phyloP scores from a whole-genome alignment of 139 green algal species.

The Chlamydomonas sp. region DNA sequence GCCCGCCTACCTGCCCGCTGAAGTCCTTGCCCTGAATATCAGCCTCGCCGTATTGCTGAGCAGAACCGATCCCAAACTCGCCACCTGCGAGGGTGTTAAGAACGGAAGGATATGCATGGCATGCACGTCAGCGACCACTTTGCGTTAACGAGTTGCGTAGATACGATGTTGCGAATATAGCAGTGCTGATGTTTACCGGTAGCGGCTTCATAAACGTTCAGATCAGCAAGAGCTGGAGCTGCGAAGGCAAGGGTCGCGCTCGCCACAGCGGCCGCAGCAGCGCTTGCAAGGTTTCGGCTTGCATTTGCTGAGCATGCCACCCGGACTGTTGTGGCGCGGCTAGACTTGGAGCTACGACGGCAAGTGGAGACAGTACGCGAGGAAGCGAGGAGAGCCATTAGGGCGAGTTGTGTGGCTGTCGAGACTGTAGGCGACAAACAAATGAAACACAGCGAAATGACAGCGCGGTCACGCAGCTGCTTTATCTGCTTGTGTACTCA shows the following conservation, averaged over 20 bases:
- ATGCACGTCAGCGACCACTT: neutral
- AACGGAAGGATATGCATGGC: neutral
- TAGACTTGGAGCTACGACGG: neutral
- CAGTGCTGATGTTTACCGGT: neutral
- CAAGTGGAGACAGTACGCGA: neutral
- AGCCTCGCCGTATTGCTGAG: conserved; percentile 82
- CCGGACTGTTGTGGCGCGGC: neutral
- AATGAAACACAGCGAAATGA: too few species aligned
- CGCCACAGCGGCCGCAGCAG: neutral
- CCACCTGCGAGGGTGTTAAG: conserved; percentile 34
- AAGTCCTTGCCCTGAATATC: conserved; percentile 76
- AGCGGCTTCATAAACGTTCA: conserved; percentile 57
- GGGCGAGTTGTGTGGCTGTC: conserved; percentile 10
- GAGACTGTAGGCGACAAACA: too few species aligned
- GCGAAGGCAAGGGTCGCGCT: conserved; percentile 1
- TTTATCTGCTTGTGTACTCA: too few species aligned
- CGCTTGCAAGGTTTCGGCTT: neutral
- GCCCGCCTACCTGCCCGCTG: conserved; percentile 51
- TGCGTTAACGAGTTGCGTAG: neutral
- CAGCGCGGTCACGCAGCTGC: too few species aligned
- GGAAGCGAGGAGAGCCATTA: conserved; percentile 6
- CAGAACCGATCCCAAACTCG: conserved; percentile 82
- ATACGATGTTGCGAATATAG: neutral
- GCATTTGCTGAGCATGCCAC: neutral
- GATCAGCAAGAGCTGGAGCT: conserved; percentile 38